Conservation (phyloP, 768 basidiomycete genomes). For the Termitomyces sp. region DNA sequence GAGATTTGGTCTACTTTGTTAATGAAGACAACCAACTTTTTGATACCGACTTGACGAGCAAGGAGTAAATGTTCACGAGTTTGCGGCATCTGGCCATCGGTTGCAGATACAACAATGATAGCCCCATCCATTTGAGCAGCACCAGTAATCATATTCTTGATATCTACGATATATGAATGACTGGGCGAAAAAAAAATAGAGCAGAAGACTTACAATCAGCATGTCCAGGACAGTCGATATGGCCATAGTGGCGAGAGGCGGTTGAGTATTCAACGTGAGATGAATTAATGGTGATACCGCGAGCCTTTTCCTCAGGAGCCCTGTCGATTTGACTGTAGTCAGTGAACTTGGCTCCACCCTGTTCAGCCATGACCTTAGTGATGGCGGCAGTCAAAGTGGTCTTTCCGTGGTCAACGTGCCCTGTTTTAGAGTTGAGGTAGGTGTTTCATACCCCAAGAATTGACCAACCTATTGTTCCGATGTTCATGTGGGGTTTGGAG, state of each 20-base stretch:
- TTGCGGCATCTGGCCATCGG: conserved; percentile 99
- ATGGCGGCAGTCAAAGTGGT: conserved; percentile 95
- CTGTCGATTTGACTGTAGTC: conserved; percentile 98
- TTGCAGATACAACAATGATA: conserved; percentile 95
- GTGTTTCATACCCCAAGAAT: neutral
- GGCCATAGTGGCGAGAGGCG: conserved; percentile 83
- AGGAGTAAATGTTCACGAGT: conserved; percentile 97
- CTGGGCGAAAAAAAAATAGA: neutral
- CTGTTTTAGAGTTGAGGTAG: conserved; percentile 26
- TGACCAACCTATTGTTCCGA: conserved; percentile 66
- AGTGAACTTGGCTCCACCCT: conserved; percentile 80
- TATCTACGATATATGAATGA: conserved; percentile 46
- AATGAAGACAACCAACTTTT: conserved; percentile 97
- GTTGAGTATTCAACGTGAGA: conserved; percentile 99
- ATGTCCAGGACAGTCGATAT: conserved; percentile 97
- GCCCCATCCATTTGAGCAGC: conserved; percentile 97
- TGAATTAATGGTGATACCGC: conserved; percentile 99
- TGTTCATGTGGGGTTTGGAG: conserved; percentile 89
- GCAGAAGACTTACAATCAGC: conserved; percentile 68
- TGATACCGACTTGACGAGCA: conserved; percentile 96
- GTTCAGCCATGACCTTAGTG: conserved; percentile 83
- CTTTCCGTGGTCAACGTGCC: conserved; percentile 98
- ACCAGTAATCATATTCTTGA: conserved; percentile 99
- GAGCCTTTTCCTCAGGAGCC: conserved; percentile 98
- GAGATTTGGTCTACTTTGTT: conserved; percentile 98